Base-by-base conservation (phyloP, 2,329 filamentous ascomycete genomes). In the Phialocephala sp. region DNA sequence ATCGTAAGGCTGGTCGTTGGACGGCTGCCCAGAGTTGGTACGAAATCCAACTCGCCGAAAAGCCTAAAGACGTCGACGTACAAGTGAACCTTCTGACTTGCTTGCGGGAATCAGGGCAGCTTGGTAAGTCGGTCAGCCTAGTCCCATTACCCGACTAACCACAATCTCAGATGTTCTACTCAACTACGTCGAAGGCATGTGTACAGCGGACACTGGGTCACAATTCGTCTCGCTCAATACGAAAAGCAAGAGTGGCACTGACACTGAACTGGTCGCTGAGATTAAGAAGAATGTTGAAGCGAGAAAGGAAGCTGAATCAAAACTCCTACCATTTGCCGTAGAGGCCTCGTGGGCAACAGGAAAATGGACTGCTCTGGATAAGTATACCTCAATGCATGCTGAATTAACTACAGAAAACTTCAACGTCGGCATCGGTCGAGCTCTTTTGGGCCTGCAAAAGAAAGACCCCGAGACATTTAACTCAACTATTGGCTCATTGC, bases 11-110 rank as follows among this genome's bases (percentile, higher is more conserved):
- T 22, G 95, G 95, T 4, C 85, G 94, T 68, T 99, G 95, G 94
- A 90, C 92, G 18, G 92, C 94, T 60, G 95, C 94, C 27, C 95
- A 98, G 79, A 97, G 92, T 69, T 99, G 96, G 95, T 98, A 97
- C 77, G 94, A 99, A 76, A 89, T 97, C 69, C 90, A 94, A 69
- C 83, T 98, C 39, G 89, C 91, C 2, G 89, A 95, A 72, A 85
- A 90, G 55, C 94, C 94, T 0, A 83, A 89, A 61, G 90, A 97
- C 74, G 76, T 86, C 20, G 91, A 96, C 64, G 84, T 91, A 14
- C 94, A 97, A 76, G 83, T 92, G 64, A 91, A 96, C 72, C 84
- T 99, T 41, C 82, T 99, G 62, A 91, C 89, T 36, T 98, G 95
- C 73, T 83, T 99, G 11, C 94, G 93, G 75, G 93, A 97, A 76